Base-by-base conservation (phyloP, 2,329 filamentous ascomycete species). In the Cladophialophora yegresii region DNA sequence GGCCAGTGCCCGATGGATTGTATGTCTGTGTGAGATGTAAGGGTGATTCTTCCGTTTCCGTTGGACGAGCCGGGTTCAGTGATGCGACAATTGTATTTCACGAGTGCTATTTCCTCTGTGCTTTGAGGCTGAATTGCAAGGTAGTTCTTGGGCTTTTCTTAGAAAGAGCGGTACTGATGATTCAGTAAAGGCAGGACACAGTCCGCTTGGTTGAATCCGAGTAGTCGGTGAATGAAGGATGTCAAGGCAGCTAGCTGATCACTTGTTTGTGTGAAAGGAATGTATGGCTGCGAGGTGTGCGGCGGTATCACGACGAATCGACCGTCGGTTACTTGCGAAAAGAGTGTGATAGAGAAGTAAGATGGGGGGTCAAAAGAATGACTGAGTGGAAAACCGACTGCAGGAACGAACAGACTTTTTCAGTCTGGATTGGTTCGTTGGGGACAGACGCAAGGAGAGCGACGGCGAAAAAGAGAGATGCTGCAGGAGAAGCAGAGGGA, bases 281-380 rank as follows among this genome's bases (percentile, higher is more conserved):
- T 55, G 63, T 49, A 58, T 40, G 28, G 58, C 56, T 59, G 30
- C 45, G 49, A 53, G 26, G 26, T 22, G 43, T 28, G 57, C 30
- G 55, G 57, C 30, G 55, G 51, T 59, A 62, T 43, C 62, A 47
- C 62, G 68, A 70, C 68, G 68, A 64, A 67, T 70, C 68, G 62
- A 70, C 63, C 68, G 68, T 68, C 68, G 64, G 58, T 49, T 50
- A 33, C 23, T 33, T 30, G 23, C 13, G 6, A 20, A 64, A 67
- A 23, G 65, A 64, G 54, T 62, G 63, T 65, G 64, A 61, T 22
- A 33, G 59, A 67, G n/a, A 57, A 58, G 54, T 51, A 59, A 26
- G 33, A 58, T 54, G 61, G 58, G 56, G 45, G 56, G 56, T 60
- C 58, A 62, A 66, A 66, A 53, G 67, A 68, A 65, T 58, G 63